Base-by-base conservation (phyloP, 2,329 filamentous ascomycete genomes). In the Xylaria digitata region DNA sequence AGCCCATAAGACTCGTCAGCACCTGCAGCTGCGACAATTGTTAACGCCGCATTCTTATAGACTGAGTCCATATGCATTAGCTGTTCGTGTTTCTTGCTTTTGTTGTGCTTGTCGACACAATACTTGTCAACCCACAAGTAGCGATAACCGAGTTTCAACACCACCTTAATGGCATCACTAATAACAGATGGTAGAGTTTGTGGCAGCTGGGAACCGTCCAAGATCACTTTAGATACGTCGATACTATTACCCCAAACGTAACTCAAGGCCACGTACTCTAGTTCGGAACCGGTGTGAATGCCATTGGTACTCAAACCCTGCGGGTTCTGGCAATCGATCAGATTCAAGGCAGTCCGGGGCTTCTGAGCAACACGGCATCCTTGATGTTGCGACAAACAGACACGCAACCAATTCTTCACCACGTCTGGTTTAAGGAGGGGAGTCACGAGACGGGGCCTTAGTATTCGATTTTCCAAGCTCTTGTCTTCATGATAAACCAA, bases 391-490 rank as follows among this genome's bases (percentile, higher is more conserved):
- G 37, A n/a, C 15, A n/a, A 11, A 30, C 63, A 66, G 23, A 55
- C n/a, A 1, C 32, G 54, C 23, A 66, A 49, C 63, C 63, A 63
- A 7, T 53, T 43, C 21, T 46, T 46, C 2, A 62, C 59, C 8
- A 63, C 3, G 6, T 5, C 5, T 23, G 63, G 53, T 3, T 62
- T 30, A 23, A 62, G 62, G 7, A 37, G 3, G 15, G 58, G 2
- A 32, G 58, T 11, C 6, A 66, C 13, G 1, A 58, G 40, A 43
- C 53, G 63, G 15, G 58, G 46, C 3, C 4, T 54, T 30, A 66
- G 19, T 7, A 9, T 58, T 32, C 19, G 7, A 13, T 30, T 30
- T 6, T 7, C 19, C 3, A 6, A 6, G 6, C 13, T 43, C 7
- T 3, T 26, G 13, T 11, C 30, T 23, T 66, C 46, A n/a, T 37